phyloP scores from a whole-genome alignment of 2,329 filamentous ascomycete genomes.

The Aspergillus sp. region DNA sequence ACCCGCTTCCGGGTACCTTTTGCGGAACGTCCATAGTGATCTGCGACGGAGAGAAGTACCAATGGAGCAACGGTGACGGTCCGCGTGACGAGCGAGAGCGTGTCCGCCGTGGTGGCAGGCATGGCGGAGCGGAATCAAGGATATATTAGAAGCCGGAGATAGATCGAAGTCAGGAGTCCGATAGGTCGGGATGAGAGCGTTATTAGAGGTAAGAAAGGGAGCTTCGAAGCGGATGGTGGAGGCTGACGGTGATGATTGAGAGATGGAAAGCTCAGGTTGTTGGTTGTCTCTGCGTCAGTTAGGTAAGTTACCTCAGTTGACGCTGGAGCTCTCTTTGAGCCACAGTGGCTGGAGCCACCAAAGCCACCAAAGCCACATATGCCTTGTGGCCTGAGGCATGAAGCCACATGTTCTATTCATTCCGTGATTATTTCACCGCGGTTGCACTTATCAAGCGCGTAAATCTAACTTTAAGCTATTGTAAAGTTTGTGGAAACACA shows the following conservation, averaged over 20 bases:
- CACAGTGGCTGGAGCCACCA: constrained; percentile 13
- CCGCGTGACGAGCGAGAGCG: constrained; percentile 87
- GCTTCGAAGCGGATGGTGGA: background rate
- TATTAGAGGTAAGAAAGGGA: background rate
- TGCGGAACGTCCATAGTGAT: constrained; percentile 93
- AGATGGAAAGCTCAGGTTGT: constrained; percentile 10
- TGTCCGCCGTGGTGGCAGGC: constrained; percentile 96
- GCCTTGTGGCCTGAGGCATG: constrained; percentile 15
- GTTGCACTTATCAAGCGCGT: background rate
- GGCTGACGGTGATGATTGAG: constrained; percentile 14
- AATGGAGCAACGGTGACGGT: constrained; percentile 97
- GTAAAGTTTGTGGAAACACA: background rate
- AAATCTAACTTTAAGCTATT: background rate
- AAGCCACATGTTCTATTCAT: background rate
- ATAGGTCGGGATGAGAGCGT: background rate
- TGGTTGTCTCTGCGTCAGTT: constrained; percentile 1
- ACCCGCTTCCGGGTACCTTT: constrained; percentile 88
- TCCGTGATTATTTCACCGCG: background rate
- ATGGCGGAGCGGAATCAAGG: constrained; percentile 54
- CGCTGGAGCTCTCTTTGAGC: constrained; percentile 13
- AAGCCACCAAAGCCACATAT: background rate
- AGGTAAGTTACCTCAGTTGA: constrained; percentile 2
- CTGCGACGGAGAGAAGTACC: constrained; percentile 94
- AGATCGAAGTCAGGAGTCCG: background rate
- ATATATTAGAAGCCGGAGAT: background rate